These are phyloP conservation scores for Eremothecium cymbalariae DNA, from an alignment of 1,139 yeast species.

Conservation along the genomic window DNA sequence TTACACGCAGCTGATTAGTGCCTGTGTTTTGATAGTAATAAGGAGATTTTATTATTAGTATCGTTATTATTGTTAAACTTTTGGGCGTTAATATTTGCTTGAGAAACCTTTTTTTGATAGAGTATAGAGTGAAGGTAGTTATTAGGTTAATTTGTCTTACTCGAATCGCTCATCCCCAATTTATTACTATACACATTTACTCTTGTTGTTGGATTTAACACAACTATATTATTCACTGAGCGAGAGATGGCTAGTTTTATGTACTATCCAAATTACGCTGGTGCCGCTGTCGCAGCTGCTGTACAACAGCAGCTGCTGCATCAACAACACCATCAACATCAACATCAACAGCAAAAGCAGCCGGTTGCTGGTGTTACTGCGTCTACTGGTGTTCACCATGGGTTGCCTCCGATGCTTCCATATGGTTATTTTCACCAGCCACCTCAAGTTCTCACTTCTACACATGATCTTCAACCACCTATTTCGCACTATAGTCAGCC, in stretches of 20 bases:
- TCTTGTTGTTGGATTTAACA: too few relatives aligned
- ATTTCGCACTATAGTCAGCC: constrained; percentile 10
- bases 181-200: too few relatives aligned
- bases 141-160: constrained; percentile 30
- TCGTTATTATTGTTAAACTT: too few relatives aligned
- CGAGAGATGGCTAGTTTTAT: constrained; percentile 19
- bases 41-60: too few relatives aligned
- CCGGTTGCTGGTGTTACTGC: constrained; percentile 10
- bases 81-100: constrained; percentile 4
- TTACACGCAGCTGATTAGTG: too few relatives aligned
- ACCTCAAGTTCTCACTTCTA: constrained; percentile 8
- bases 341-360: constrained; percentile 13
- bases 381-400: constrained; percentile 5
- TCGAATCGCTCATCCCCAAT: constrained; percentile 9
- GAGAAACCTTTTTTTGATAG: not conserved
- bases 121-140: constrained; percentile 24
- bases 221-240: too few relatives aligned
- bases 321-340: constrained; percentile 9
- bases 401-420: constrained; percentile 10
- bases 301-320: constrained; percentile 3
- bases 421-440: constrained; percentile 13
- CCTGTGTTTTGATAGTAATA: too few relatives aligned
- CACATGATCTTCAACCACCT: constrained; percentile 10
- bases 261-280: constrained; percentile 20
- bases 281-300: constrained; percentile 10